A percentile compares a stretch with the other conserved stretches of the same genome.
These are phyloP conservation scores for Stellera chamaejasme DNA, from an alignment of 345 rosid genomes.

Conservation along the genomic window DNA sequence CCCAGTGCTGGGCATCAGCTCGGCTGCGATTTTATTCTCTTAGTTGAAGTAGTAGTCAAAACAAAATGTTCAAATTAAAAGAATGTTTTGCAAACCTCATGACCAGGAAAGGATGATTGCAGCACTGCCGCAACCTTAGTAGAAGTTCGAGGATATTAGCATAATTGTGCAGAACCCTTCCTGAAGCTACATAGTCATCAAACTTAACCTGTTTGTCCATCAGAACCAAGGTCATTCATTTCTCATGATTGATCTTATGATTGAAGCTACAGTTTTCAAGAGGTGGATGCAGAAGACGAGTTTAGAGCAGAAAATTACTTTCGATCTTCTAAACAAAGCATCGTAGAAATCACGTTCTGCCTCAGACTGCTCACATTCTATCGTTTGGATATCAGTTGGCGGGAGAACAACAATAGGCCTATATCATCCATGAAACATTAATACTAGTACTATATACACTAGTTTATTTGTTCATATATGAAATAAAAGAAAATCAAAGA, in stretches of 20 bases:
- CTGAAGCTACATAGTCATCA: slow-evolving; percentile 66
- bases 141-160: slow-evolving; percentile 60
- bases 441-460: too few species aligned
- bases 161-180: slow-evolving; percentile 64
- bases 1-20: slow-evolving; percentile 43
- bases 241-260: too few species aligned
- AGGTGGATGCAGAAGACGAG: neutral
- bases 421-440: slow-evolving; percentile 11
- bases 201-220: slow-evolving; percentile 43
- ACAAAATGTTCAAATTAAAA: slow-evolving; percentile 1
- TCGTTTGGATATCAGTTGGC: slow-evolving; percentile 45
- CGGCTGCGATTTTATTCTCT: slow-evolving; percentile 20
- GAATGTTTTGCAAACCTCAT: slow-evolving; percentile 32
- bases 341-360: slow-evolving; percentile 54
- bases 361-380: slow-evolving; percentile 54
- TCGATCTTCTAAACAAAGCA: slow-evolving; percentile 58
- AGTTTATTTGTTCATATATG: neutral
- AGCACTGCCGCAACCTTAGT: slow-evolving; percentile 66
- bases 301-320: slow-evolving; percentile 22
- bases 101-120: slow-evolving; percentile 70
- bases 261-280: neutral
- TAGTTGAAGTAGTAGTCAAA: neutral
- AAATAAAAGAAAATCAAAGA: neutral
- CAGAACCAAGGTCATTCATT: too few species aligned
- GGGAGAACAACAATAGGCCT: slow-evolving; percentile 71